Evolutionary conservation across 1,284 basidiomycete species (phyloP).

Genomic region (Trichosporon coremiiforme): DNA sequence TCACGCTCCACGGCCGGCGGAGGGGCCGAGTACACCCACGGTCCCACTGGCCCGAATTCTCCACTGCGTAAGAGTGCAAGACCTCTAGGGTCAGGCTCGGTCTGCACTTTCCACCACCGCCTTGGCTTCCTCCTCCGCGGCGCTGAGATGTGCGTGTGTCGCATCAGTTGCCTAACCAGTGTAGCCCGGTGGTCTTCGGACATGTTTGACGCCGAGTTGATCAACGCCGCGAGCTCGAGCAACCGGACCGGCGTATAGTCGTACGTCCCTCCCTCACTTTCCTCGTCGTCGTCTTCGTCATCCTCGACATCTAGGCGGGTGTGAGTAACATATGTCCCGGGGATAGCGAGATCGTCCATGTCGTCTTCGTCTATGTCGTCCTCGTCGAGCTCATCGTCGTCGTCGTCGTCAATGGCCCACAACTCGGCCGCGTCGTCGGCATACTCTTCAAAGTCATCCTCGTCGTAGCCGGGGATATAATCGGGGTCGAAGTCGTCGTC

Average conservation of each 20-base stretch:
- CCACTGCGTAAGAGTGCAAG: slow-evolving; percentile 72
- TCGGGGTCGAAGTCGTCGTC: slow-evolving; percentile 3
- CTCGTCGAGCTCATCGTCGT: neutral
- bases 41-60: slow-evolving; percentile 75
- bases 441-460: slow-evolving; percentile 4
- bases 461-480: neutral
- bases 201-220: slow-evolving; percentile 13
- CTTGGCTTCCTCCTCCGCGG: neutral
- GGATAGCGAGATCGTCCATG: neutral
- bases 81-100: slow-evolving; percentile 71
- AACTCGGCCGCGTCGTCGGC: slow-evolving; percentile 1
- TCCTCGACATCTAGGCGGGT: neutral
- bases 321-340: neutral
- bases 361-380: neutral
- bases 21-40: slow-evolving; percentile 33
- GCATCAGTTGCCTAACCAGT: neutral
- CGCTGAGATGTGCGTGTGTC: neutral
- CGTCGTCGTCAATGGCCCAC: slow-evolving; percentile 2
- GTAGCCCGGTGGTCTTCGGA: neutral
- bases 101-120: slow-evolving; percentile 59
- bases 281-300: neutral
- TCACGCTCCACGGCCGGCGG: neutral
- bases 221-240: slow-evolving; percentile 2
- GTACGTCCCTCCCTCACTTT: neutral
- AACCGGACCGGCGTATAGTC: slow-evolving; percentile 2